These are phyloP conservation scores for Reticulascus tulasneorum DNA, from an alignment of 2,329 filamentous ascomycete genomes.

Conservation along the genomic window DNA sequence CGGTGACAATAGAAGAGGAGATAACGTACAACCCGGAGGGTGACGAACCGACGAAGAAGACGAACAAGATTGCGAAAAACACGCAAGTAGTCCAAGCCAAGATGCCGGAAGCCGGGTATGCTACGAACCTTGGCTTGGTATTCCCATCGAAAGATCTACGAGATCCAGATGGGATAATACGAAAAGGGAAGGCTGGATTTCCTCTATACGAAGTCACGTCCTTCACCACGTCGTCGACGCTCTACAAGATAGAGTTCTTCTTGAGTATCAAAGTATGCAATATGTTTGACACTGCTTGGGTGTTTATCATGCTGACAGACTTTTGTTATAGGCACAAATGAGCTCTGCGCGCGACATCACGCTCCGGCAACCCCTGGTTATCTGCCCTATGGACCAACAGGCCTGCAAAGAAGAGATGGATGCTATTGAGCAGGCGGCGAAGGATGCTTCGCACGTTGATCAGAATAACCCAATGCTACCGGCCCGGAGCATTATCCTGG, in stretches of 20 bases:
- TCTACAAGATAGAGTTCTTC: constrained; percentile 99
- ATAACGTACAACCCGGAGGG: constrained; percentile 99
- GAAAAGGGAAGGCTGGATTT: constrained; percentile 79
- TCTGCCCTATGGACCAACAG: constrained; percentile 91
- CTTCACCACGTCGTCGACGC: constrained; percentile 87
- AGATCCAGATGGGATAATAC: constrained; percentile 83
- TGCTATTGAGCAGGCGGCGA: constrained; percentile 91
- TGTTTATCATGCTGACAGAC: constrained; percentile 13
- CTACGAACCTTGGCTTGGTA: constrained; percentile 85
- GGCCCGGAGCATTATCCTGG: constrained; percentile 74
- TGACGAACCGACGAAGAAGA: constrained; percentile 86
- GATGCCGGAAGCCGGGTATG: constrained; percentile 86
- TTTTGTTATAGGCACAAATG: constrained; percentile 67
- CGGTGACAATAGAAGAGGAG: constrained; percentile 90
- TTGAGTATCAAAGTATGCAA: constrained; percentile 83
- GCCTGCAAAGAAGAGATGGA: constrained; percentile 99
- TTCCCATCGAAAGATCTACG: constrained; percentile 87
- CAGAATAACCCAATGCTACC: constrained; percentile 92
- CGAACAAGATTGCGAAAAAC: constrained; percentile 82
- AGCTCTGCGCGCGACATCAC: constrained; percentile 84
- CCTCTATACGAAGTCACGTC: constrained; percentile 84
- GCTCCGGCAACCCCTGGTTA: constrained; percentile 87
- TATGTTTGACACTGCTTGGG: not conserved
- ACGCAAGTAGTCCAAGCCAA: constrained; percentile 77
- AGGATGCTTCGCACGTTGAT: constrained; percentile 84